Percentiles rank a stretch among this genome's conserved stretches.
phyloP scores from a whole-genome alignment of 768 basidiomycete species.

The Serendipita vermifera region DNA sequence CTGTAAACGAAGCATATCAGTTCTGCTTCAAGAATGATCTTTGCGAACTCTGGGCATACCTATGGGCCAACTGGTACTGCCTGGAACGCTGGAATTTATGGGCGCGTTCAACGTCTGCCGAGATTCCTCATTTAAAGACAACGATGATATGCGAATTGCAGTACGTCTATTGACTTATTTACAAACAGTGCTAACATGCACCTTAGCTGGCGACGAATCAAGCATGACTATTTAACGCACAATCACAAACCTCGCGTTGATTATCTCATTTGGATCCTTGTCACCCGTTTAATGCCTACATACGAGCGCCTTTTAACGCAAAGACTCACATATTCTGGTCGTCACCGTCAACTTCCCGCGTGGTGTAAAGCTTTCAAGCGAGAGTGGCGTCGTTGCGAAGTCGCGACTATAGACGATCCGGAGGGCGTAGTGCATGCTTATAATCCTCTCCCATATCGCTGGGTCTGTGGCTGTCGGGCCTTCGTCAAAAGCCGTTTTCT shows the following conservation, averaged over 20 bases:
- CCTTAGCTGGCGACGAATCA: slow-evolving; percentile 25
- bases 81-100: slow-evolving; percentile 21
- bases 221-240: slow-evolving; percentile 26
- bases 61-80: slow-evolving; percentile 24
- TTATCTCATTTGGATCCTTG: slow-evolving; percentile 24
- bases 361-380: too few species aligned
- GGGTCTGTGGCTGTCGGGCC: slow-evolving; percentile 18
- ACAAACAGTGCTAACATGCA: not conserved
- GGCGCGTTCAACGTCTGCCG: slow-evolving; percentile 13
- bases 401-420: too few species aligned
- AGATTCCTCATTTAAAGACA: slow-evolving; percentile 14
- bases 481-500: slow-evolving; percentile 17
- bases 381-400: too few species aligned
- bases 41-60: slow-evolving; percentile 22
- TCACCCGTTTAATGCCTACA: slow-evolving; percentile 23
- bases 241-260: slow-evolving; percentile 25
- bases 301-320: too few species aligned
- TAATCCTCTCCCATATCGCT: too few species aligned
- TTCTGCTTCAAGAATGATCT: slow-evolving; percentile 19
- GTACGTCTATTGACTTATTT: too few species aligned
- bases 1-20: slow-evolving; percentile 19
- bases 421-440: too few species aligned
- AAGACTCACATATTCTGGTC: too few species aligned
- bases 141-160: slow-evolving; percentile 24
- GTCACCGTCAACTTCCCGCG: too few species aligned